Conservation (phyloP, 129 eudicot genomes). For the Flaveria bidentis region DNA sequence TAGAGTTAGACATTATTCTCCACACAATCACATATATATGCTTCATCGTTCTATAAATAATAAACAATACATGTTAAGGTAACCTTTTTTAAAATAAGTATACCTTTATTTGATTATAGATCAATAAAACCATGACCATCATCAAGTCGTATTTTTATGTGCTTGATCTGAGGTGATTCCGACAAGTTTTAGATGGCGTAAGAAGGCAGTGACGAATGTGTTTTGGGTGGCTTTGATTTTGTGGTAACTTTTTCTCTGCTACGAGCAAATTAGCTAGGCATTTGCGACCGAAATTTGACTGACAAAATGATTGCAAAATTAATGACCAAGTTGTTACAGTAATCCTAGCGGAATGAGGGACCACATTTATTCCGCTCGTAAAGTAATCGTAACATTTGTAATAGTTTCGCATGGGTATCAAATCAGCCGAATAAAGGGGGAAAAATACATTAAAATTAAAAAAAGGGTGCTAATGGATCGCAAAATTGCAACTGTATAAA, state of each 20-base stretch:
- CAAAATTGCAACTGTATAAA: too few relatives aligned
- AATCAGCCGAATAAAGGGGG: too few relatives aligned
- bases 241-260: not conserved
- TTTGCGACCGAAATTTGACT: too few relatives aligned
- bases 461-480: too few relatives aligned
- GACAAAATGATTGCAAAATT: too few relatives aligned
- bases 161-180: not conserved
- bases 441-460: too few relatives aligned
- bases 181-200: not conserved
- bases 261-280: too few relatives aligned
- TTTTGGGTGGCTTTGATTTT: not conserved
- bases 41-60: conserved; percentile 29
- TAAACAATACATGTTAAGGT: not conserved
- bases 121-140: not conserved
- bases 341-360: too few relatives aligned
- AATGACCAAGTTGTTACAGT: too few relatives aligned
- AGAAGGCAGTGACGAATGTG: not conserved
- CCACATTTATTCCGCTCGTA: too few relatives aligned
- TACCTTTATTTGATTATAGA: conserved; percentile 6
- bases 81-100: not conserved
- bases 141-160: not conserved
- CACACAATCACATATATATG: conserved; percentile 20
- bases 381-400: too few relatives aligned
- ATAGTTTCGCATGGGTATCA: too few relatives aligned
- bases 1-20: conserved; percentile 38